Conservation (phyloP, 2,329 filamentous ascomycete genomes). For the Fusarium torulosum region DNA sequence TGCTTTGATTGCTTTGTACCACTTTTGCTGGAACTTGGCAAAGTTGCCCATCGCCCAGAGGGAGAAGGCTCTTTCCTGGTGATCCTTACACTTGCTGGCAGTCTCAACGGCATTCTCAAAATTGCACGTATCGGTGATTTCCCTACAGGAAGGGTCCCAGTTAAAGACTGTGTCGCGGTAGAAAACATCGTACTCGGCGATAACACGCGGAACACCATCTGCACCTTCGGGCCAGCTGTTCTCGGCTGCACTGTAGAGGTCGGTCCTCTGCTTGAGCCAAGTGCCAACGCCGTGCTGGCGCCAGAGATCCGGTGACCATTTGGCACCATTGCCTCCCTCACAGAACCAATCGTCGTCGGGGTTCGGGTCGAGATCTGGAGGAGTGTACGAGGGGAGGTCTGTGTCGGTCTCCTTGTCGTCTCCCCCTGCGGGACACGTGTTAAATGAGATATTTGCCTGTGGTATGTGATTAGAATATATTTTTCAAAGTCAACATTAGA, state of each 20-base stretch:
- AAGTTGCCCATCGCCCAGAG: constrained; percentile 6
- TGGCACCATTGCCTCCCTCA: not conserved
- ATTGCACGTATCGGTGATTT: not conserved
- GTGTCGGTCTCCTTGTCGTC: not conserved
- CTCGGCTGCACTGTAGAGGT: constrained; percentile 1
- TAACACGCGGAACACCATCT: constrained; percentile 1
- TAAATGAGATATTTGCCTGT: constrained; percentile 1
- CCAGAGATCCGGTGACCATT: constrained; percentile 5
- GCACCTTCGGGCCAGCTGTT: not conserved
- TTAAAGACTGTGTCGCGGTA: not conserved
- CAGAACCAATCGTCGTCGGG: constrained; percentile 6
- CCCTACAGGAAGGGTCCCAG: not conserved
- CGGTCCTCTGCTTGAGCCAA: not conserved
- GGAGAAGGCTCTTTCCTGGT: constrained; percentile 1
- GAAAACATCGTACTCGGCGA: constrained; percentile 2
- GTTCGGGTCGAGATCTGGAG: not conserved
- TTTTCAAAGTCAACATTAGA: too few species aligned
- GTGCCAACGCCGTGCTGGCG: constrained; percentile 11
- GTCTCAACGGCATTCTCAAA: not conserved
- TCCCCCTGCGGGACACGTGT: constrained; percentile 1
- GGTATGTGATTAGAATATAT: not conserved
- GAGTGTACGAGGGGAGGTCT: not conserved
- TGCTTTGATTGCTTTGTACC: not conserved
- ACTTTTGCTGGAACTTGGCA: constrained; percentile 8
- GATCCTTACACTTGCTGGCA: not conserved